Percentiles rank a stretch among this genome's conserved stretches.
Conservation (phyloP, 768 basidiomycete genomes). For the Hypholoma fasciculare region DNA sequence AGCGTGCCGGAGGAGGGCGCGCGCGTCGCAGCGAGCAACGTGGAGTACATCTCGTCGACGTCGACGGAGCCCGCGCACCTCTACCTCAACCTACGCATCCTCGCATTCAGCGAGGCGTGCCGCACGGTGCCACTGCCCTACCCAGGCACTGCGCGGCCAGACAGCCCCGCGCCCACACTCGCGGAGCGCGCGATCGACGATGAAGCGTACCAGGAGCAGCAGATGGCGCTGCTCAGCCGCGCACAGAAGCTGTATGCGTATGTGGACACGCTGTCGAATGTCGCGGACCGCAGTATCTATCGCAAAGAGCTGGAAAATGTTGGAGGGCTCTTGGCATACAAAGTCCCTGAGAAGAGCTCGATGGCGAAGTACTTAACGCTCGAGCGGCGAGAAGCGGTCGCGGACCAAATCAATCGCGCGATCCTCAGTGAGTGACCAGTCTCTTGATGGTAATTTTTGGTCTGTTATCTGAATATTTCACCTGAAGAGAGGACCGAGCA, state of each 20-base stretch:
- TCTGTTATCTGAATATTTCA: background rate
- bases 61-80: slow-evolving; percentile 78
- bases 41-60: slow-evolving; percentile 55
- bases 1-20: slow-evolving; percentile 8
- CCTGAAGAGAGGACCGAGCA: slow-evolving; percentile 48
- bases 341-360: slow-evolving; percentile 73
- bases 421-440: slow-evolving; percentile 65
- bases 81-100: slow-evolving; percentile 81
- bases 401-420: slow-evolving; percentile 86
- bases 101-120: slow-evolving; percentile 84
- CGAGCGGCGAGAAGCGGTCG: slow-evolving; percentile 76
- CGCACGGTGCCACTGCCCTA: slow-evolving; percentile 67
- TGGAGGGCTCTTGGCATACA: slow-evolving; percentile 80
- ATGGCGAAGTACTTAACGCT: slow-evolving; percentile 75
- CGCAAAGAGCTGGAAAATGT: slow-evolving; percentile 73
- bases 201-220: slow-evolving; percentile 36
- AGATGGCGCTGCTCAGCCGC: slow-evolving; percentile 49
- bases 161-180: background rate
- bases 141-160: slow-evolving; percentile 10
- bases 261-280: slow-evolving; percentile 53
- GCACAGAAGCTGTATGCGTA: slow-evolving; percentile 70
- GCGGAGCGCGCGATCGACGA: slow-evolving; percentile 7
- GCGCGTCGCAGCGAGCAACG: slow-evolving; percentile 28
- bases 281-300: slow-evolving; percentile 61
- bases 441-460: background rate